These are phyloP conservation scores for Coprinopsis marcescibilis DNA, from an alignment of 768 basidiomycete genomes.

Conservation along the genomic window DNA sequence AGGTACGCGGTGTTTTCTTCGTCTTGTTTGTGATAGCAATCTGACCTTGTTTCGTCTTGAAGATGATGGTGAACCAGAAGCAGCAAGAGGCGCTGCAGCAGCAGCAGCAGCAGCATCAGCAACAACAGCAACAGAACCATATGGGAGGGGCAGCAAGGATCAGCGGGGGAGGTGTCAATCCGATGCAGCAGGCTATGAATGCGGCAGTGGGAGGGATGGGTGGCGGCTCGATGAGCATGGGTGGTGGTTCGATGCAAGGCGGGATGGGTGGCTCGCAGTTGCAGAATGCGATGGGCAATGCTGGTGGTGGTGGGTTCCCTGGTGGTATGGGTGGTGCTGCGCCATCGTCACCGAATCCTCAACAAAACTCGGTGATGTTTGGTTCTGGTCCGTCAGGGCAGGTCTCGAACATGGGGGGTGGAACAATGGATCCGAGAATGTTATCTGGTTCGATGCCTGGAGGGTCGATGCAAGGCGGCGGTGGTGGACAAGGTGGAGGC, in stretches of 20 bases:
- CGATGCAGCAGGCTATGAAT: slow-evolving; percentile 7
- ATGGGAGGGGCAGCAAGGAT: slow-evolving; percentile 14
- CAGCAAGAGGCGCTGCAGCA: slow-evolving; percentile 15
- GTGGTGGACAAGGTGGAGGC: too few species aligned
- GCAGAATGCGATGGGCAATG: neutral
- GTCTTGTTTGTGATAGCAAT: neutral
- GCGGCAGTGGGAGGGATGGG: neutral
- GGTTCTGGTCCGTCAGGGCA: neutral
- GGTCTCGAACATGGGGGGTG: slow-evolving; percentile 6
- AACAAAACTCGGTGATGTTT: neutral
- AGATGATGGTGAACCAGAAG: too few species aligned
- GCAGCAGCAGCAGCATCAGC: slow-evolving; percentile 20
- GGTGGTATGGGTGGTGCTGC: neutral
- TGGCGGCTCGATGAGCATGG: neutral
- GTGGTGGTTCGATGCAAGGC: neutral
- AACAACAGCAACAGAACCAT: slow-evolving; percentile 20
- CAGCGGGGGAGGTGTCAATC: neutral
- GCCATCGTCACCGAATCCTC: neutral
- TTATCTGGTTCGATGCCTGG: too few species aligned
- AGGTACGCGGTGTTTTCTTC: slow-evolving; percentile 33
- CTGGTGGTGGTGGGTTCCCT: neutral
- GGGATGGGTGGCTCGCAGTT: neutral
- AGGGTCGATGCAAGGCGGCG: slow-evolving; percentile 6
- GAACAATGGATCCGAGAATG: slow-evolving; percentile 8
- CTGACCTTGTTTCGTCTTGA: neutral